Evolutionary conservation across 2,329 filamentous ascomycete species (phyloP), one percentile per base, ranked within the genome.

Genomic region (Fusarium sp.): DNA sequence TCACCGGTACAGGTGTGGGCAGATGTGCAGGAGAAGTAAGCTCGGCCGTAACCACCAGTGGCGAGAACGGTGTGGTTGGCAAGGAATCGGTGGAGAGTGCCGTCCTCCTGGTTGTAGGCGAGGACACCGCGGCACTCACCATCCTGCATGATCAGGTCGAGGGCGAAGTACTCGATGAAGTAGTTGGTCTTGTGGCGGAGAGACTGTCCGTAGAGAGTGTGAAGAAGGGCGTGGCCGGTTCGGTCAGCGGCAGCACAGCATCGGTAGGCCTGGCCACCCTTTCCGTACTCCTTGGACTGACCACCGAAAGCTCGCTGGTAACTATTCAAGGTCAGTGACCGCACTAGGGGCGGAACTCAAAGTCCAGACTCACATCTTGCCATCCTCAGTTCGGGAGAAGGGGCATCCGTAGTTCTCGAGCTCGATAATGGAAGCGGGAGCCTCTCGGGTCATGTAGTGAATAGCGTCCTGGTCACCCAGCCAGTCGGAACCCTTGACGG

Each of bases 251-350:
- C 96, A 81, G 94, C 95, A 81, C 93, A 97, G 88, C 94, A 97
- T 84, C 96, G 89, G 88, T 98, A 98, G 73, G 96, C 96, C 85
- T 99, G 96, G 61, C 96, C 96, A 82, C 95, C 96, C 86, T 98
- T 97, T 79, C 96, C 96, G 78, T 82, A 98, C 77, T 98, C 91
- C 82, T 95, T 93, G 41, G 94, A 97, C 81, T 98, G 96, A 80
- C 96, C 96, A 88, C 96, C 96, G 78, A 99, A 98, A 71, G 96
- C 96, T 85, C 96, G 93, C 86, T 98, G 95, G 88, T 98, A 98
- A 78, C 90, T 93, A 21, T 76, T 32, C n/a, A 34, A 37, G n/a
- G 63, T 73, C 54, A 74, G 74, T 43, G 59, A 54, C 55, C 49
- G 55, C 41, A 34, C 30, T 37, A 13, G 23, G 14, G 40, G 11